phyloP scores from a whole-genome alignment of 495 filamentous ascomycete species.

The Corynascus novoguineensis region DNA sequence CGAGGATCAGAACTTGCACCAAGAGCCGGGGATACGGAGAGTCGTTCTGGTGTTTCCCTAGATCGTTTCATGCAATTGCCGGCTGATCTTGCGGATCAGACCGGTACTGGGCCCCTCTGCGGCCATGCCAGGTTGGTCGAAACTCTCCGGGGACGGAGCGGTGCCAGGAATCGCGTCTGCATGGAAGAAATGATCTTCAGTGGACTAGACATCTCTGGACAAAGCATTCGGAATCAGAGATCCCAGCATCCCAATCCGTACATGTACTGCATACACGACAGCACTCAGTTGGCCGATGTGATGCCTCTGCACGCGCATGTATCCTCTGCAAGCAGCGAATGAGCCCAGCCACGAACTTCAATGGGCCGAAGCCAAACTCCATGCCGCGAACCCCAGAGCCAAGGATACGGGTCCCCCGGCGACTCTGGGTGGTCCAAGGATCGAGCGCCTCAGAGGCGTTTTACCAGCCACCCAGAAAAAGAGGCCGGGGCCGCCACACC shows the following conservation, averaged over 20 bases:
- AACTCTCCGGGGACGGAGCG: neutral
- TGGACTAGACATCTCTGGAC: neutral
- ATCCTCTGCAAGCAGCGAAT: too few relatives aligned
- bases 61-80: slow-evolving; percentile 3
- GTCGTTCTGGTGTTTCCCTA: neutral
- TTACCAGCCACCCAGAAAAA: neutral
- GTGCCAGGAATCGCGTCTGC: neutral
- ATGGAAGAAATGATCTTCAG: neutral
- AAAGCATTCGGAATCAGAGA: neutral
- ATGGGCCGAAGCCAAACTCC: too few relatives aligned
- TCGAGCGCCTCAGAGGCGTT: too few relatives aligned
- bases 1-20: neutral
- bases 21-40: neutral
- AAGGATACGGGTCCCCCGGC: too few relatives aligned
- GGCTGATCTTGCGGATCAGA: slow-evolving; percentile 8
- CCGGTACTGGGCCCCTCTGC: neutral
- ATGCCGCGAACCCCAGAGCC: too few relatives aligned
- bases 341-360: too few relatives aligned
- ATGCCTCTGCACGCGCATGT: neutral
- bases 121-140: neutral
- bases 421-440: too few relatives aligned
- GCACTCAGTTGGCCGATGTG: neutral
- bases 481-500: neutral
- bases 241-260: neutral
- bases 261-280: too few relatives aligned